These are phyloP conservation scores for Talaromyces wortmannii DNA, from an alignment of 495 filamentous ascomycete genomes.

Conservation along the genomic window DNA sequence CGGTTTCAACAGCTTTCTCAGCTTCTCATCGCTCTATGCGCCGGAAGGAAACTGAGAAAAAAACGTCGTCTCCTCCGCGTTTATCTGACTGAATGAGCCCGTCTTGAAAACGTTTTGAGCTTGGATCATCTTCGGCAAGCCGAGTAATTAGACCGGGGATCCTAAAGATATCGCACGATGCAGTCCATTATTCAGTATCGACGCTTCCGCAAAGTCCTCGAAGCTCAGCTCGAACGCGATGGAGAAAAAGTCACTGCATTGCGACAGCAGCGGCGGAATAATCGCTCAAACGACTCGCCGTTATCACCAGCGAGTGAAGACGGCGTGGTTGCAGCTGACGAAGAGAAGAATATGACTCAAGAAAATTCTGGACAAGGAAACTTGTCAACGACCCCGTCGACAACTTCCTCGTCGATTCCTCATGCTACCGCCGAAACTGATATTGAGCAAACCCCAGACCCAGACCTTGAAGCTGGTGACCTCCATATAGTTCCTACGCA, in stretches of 20 bases:
- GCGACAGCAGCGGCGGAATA: neutral
- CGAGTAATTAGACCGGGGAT: neutral
- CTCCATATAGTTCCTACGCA: slow-evolving; percentile 7
- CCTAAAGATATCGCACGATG: slow-evolving; percentile 13
- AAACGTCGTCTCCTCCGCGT: too few species aligned
- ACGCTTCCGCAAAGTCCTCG: slow-evolving; percentile 25
- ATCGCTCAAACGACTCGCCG: too few species aligned
- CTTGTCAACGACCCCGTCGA: neutral
- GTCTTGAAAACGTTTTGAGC: too few species aligned
- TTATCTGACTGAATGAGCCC: too few species aligned
- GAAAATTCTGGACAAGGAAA: neutral
- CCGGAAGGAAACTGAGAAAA: too few species aligned
- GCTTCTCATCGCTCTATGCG: too few species aligned
- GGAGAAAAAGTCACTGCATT: neutral
- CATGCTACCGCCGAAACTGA: neutral
- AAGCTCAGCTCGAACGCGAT: slow-evolving; percentile 17
- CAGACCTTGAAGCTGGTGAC: slow-evolving; percentile 2
- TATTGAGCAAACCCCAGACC: neutral
- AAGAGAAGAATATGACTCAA: slow-evolving; percentile 1
- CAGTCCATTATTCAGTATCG: slow-evolving; percentile 34
- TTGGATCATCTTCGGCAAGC: too few species aligned
- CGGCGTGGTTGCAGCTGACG: neutral
- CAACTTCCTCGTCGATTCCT: too few species aligned
- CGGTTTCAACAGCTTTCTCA: too few species aligned
- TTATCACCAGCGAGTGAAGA: neutral